Percentiles rank a stretch among this genome's conserved stretches.
Evolutionary conservation across 306 rosid species (phyloP).

Genomic region (Argentina anserina): DNA sequence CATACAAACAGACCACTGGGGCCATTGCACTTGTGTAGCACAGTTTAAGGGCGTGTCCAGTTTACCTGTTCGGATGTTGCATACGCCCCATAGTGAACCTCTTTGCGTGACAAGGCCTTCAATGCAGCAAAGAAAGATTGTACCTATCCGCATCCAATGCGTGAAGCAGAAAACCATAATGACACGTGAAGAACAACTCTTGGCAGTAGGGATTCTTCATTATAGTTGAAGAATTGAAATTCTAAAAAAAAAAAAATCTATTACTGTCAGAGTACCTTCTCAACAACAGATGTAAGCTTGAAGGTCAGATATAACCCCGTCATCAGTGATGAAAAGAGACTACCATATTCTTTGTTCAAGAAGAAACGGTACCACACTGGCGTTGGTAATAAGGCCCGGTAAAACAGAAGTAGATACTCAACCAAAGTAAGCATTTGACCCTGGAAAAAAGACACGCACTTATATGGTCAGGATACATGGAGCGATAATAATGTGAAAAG

Average conservation of each 20-base stretch:
- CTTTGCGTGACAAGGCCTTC: slow-evolving; percentile 90
- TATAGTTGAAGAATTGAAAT: not conserved
- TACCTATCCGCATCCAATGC: slow-evolving; percentile 45
- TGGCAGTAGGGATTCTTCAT: not conserved
- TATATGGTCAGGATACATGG: slow-evolving; percentile 25
- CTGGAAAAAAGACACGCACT: slow-evolving; percentile 41
- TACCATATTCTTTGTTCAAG: slow-evolving; percentile 96
- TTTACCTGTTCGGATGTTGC: slow-evolving; percentile 96
- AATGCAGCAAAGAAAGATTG: slow-evolving; percentile 85
- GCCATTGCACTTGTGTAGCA: not conserved
- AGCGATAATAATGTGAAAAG: not conserved
- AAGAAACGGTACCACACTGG: slow-evolving; percentile 99
- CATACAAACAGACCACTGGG: not conserved
- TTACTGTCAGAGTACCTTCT: slow-evolving; percentile 51
- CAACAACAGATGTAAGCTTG: slow-evolving; percentile 93
- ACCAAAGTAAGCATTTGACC: slow-evolving; percentile 94
- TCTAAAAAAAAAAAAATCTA: not conserved
- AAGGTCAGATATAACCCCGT: slow-evolving; percentile 94
- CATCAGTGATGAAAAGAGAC: slow-evolving; percentile 89
- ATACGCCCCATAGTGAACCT: slow-evolving; percentile 97
- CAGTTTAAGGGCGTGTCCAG: not conserved
- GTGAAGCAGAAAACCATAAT: not conserved
- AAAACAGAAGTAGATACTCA: slow-evolving; percentile 80
- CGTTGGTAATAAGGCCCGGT: slow-evolving; percentile 93
- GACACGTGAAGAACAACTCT: slow-evolving; percentile 6